Conservation (phyloP, 441 rosid genomes). For the Euphorbia neoarborescens region DNA sequence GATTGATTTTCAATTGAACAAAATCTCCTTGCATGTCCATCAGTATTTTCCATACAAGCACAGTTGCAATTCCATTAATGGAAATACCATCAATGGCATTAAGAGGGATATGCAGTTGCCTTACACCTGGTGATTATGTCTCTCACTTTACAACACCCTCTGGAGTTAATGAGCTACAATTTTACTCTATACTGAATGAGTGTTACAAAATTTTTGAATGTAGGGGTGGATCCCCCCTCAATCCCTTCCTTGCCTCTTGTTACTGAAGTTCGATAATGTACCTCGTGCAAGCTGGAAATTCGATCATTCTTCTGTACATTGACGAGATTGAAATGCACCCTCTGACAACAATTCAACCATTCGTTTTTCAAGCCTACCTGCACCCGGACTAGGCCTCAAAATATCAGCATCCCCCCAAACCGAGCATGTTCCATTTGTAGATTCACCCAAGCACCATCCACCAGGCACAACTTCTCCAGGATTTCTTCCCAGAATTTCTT, state of each 20-base stretch:
- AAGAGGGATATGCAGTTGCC: background rate
- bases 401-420: conserved; percentile 85
- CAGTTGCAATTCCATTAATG: too few relatives aligned
- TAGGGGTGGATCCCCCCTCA: background rate
- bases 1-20: too few relatives aligned
- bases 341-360: conserved; percentile 47
- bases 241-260: background rate
- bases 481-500: conserved; percentile 50
- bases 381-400: conserved; percentile 70
- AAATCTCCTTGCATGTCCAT: too few relatives aligned
- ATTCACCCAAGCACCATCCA: conserved; percentile 88
- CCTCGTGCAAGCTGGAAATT: background rate
- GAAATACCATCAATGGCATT: conserved; percentile 6
- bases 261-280: background rate
- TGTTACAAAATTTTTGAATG: conserved; percentile 11
- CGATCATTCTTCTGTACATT: conserved; percentile 50
- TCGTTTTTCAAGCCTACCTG: conserved; percentile 61
- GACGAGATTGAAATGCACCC: conserved; percentile 45
- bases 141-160: conserved; percentile 23
- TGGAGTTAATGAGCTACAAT: conserved; percentile 1
- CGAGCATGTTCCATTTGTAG: conserved; percentile 44
- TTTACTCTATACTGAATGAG: background rate
- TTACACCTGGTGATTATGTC: background rate
- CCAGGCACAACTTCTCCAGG: conserved; percentile 59
- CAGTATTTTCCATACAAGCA: too few relatives aligned